Evolutionary conservation across 495 filamentous ascomycete genomes (phyloP).

Genomic region (Sporormia fimetaria): DNA sequence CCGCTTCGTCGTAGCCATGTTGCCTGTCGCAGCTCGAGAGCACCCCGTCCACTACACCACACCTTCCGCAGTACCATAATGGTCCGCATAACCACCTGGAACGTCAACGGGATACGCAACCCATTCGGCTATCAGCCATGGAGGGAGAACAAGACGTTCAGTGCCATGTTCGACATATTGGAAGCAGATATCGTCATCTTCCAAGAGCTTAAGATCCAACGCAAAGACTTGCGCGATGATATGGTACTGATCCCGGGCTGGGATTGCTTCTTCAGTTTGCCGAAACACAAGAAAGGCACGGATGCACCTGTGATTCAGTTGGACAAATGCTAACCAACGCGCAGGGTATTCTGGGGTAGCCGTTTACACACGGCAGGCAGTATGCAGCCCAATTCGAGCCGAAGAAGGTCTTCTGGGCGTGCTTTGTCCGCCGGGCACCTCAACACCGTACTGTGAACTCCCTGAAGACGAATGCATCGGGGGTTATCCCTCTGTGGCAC

Average conservation of each 20-base stretch:
- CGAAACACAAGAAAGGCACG: constrained; percentile 81
- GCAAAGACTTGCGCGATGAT: constrained; percentile 85
- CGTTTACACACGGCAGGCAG: constrained; percentile 84
- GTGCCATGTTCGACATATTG: constrained; percentile 90
- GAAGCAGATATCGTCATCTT: constrained; percentile 90
- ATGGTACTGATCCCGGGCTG: constrained; percentile 94
- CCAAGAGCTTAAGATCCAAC: constrained; percentile 94
- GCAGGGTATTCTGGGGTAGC: constrained; percentile 93
- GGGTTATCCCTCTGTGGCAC: constrained; percentile 66
- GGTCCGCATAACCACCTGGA: constrained; percentile 87
- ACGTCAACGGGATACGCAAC: constrained; percentile 95
- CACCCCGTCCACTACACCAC: constrained; percentile 21
- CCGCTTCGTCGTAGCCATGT: not conserved
- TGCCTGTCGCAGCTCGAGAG: constrained; percentile 8
- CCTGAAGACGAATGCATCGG: constrained; percentile 73
- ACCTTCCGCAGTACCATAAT: constrained; percentile 38
- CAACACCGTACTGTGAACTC: constrained; percentile 62
- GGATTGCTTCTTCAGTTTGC: constrained; percentile 94
- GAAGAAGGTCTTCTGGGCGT: constrained; percentile 88
- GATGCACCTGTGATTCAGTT: constrained; percentile 2
- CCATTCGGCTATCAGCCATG: constrained; percentile 95
- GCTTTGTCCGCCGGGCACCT: constrained; percentile 63
- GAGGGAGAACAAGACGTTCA: constrained; percentile 75
- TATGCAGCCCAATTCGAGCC: constrained; percentile 76
- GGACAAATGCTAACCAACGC: not conserved